Conservation (phyloP, 2,329 filamentous ascomycete species). For the Botrytis hyacinthi region DNA sequence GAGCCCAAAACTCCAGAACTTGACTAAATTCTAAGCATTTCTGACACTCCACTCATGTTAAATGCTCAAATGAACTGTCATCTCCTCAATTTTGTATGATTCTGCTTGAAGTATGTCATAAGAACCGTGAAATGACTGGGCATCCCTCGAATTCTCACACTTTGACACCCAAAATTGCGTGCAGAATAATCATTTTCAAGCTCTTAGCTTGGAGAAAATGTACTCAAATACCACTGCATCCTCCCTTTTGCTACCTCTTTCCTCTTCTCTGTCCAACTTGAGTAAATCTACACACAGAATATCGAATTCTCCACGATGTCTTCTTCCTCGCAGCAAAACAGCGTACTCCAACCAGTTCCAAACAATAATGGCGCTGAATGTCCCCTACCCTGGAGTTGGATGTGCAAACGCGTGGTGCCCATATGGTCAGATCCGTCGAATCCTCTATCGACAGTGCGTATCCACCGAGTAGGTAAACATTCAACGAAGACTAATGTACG, state of each 20-base stretch:
- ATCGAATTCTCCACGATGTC: not conserved
- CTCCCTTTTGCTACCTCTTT: not conserved
- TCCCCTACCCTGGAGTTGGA: not conserved
- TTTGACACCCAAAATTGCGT: not conserved
- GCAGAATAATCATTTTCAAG: not conserved
- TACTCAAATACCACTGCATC: not conserved
- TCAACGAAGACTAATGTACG: too few relatives aligned
- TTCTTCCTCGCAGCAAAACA: not conserved
- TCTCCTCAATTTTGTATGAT: not conserved
- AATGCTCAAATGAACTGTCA: not conserved
- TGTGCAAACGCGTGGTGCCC: not conserved
- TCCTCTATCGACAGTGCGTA: too few relatives aligned
- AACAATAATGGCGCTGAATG: accelerated
- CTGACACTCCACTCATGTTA: not conserved
- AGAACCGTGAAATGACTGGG: not conserved
- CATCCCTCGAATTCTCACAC: not conserved
- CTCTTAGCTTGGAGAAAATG: not conserved
- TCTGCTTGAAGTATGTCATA: not conserved
- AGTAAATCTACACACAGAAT: not conserved
- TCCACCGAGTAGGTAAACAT: too few relatives aligned
- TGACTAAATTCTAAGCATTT: not conserved
- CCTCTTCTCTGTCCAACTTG: not conserved
- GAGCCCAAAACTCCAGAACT: not conserved
- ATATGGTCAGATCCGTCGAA: too few relatives aligned
- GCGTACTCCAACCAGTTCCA: too few relatives aligned